Percentiles rank a stretch among this genome's conserved stretches.
Conservation (phyloP, 2,329 filamentous ascomycete genomes). For the Ophiosphaerella herpotricha region DNA sequence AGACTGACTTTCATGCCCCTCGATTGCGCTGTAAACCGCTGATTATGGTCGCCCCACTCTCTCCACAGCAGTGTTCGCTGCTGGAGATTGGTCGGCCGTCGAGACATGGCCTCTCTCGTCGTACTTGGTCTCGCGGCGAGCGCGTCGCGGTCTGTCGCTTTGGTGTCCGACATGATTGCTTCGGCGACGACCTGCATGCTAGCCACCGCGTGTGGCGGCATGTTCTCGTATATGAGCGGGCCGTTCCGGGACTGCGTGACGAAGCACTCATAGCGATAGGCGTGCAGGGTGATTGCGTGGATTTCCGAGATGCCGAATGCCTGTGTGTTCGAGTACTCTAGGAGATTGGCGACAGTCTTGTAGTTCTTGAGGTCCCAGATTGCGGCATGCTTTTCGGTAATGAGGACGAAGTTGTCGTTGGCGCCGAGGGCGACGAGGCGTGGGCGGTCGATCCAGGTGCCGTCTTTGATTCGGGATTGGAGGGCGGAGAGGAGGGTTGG, state of each 20-base stretch:
- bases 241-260: conserved; percentile 31
- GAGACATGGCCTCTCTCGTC: conserved; percentile 4
- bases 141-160: conserved; percentile 5
- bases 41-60: conserved; percentile 33
- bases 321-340: conserved; percentile 25
- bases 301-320: conserved; percentile 25
- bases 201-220: conserved; percentile 28
- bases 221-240: conserved; percentile 27
- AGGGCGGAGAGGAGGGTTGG: conserved; percentile 25
- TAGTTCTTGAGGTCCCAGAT: conserved; percentile 38
- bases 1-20: conserved; percentile 37
- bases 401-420: conserved; percentile 32
- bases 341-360: conserved; percentile 16
- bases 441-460: conserved; percentile 36
- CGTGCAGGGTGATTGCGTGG: conserved; percentile 28
- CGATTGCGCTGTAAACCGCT: conserved; percentile 29
- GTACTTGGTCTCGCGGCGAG: conserved; percentile 8
- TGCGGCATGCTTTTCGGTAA: conserved; percentile 35
- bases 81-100: conserved; percentile 19
- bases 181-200: conserved; percentile 25
- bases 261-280: conserved; percentile 39
- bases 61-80: conserved; percentile 27
- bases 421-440: conserved; percentile 40
- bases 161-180: conserved; percentile 25
- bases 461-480: conserved; percentile 33